Conservation (phyloP, 768 basidiomycete species). For the Calvatia gigantea region DNA sequence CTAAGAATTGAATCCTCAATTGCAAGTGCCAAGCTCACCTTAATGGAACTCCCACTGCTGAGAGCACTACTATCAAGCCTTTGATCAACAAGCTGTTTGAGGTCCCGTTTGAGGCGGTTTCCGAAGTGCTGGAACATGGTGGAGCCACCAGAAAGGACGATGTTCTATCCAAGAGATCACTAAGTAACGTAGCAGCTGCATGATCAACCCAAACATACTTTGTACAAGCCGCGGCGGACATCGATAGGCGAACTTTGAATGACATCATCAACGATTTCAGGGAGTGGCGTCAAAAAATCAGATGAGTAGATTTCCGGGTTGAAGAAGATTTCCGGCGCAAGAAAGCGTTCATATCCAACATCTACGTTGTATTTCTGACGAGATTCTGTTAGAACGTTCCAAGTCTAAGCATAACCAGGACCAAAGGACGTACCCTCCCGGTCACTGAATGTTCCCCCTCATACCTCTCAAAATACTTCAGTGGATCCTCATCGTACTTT, state of each 20-base stretch:
- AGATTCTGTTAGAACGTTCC: neutral
- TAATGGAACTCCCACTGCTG: conserved; percentile 70
- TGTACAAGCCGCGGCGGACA: conserved; percentile 94
- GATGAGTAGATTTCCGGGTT: conserved; percentile 98
- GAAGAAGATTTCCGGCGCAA: conserved; percentile 99
- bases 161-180: conserved; percentile 61
- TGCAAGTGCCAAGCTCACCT: conserved; percentile 42
- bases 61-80: conserved; percentile 75
- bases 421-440: conserved; percentile 63
- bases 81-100: conserved; percentile 91
- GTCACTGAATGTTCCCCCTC: conserved; percentile 94
- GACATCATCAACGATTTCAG: conserved; percentile 93
- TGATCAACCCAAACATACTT: conserved; percentile 42
- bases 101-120: conserved; percentile 91
- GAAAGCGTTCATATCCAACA: conserved; percentile 97
- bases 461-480: conserved; percentile 91
- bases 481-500: conserved; percentile 96
- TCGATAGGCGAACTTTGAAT: conserved; percentile 97
- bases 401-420: neutral
- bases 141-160: conserved; percentile 93
- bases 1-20: neutral
- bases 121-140: conserved; percentile 99
- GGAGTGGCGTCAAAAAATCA: conserved; percentile 94
- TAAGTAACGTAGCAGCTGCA: neutral
- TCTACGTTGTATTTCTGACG: conserved; percentile 90